A percentile compares a stretch with the other conserved stretches of the same genome.
phyloP scores from a whole-genome alignment of 2,329 filamentous ascomycete genomes.

The Fusarium xyrophilum region DNA sequence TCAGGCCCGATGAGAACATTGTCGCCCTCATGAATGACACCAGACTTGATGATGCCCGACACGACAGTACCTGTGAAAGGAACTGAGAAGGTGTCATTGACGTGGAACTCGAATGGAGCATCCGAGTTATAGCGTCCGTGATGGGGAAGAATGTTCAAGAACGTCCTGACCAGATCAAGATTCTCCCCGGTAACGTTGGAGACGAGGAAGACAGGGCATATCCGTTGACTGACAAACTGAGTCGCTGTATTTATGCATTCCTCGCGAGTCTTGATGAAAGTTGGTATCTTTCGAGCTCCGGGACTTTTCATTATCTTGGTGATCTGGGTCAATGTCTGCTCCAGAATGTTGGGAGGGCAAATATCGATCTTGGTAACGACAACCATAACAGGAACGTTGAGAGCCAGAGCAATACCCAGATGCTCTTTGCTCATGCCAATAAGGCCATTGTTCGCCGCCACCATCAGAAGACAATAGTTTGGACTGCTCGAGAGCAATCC shows the following conservation, averaged over 20 bases:
- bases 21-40: conserved; percentile 90
- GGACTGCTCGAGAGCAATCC: conserved; percentile 92
- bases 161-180: conserved; percentile 87
- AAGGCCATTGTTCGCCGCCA: conserved; percentile 95
- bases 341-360: conserved; percentile 91
- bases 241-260: conserved; percentile 95
- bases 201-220: conserved; percentile 97
- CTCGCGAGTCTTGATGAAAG: conserved; percentile 90
- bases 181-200: conserved; percentile 96
- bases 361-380: conserved; percentile 99
- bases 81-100: conserved; percentile 98
- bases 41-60: conserved; percentile 87
- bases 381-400: conserved; percentile 98
- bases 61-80: conserved; percentile 97
- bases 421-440: conserved; percentile 99
- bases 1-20: conserved; percentile 88
- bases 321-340: conserved; percentile 91
- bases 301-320: conserved; percentile 93
- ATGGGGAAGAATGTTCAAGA: conserved; percentile 93
- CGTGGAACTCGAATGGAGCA: conserved; percentile 89
- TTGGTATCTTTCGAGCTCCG: conserved; percentile 91
- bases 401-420: conserved; percentile 87
- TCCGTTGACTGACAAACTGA: conserved; percentile 92
- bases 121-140: conserved; percentile 90
- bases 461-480: conserved; percentile 98